Evolutionary conservation across 768 basidiomycete species (phyloP), one percentile per base, ranked within the genome.

Genomic region (Hygrophorus pudorinus): DNA sequence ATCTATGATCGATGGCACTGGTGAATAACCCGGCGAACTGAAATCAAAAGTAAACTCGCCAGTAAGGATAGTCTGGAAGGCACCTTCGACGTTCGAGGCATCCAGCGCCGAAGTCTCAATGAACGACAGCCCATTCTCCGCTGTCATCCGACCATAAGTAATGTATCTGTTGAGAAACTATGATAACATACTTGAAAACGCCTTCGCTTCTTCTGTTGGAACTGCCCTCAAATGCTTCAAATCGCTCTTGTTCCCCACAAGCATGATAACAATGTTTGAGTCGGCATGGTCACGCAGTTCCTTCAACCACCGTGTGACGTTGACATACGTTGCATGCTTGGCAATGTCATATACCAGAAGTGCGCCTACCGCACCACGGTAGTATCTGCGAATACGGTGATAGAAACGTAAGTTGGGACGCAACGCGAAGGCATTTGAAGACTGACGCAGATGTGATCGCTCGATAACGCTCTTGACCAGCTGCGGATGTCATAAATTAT

Each of bases 71-170:
- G 80, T 91, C 64, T 98, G 92, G 81, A 99, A 99, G 41, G 94
- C 96, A 46, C 77, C 68, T 67, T 98, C 94, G 65, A 99, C 93
- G 68, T 97, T 96, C 41, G 91, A 93, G 56, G 94, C 90, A 79
- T 99, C 96, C 77, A 98, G 81, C 68, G 94, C 94, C 58, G 94
- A 99, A 48, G 94, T 99, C 73, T 99, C 94, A 53, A 99, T 94
- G 74, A 94, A 94, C 44, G 85, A 88, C 54, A 97, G 65, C 16
- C 81, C 81, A 57, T 93, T 91, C 68, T 94, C 91, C 54, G 85
- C 90, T 90, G 55, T 17, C 41, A 36, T 38, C 34, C 14, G 27
- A 45, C 42, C 24, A 41, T 8, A 4, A 37, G 48, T 30, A 41
- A 31, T 43, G 18, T 43, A 39, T 10, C 21, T 11, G 32, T 17